phyloP scores from a whole-genome alignment of 495 filamentous ascomycete species.

The Letharia lupina region DNA sequence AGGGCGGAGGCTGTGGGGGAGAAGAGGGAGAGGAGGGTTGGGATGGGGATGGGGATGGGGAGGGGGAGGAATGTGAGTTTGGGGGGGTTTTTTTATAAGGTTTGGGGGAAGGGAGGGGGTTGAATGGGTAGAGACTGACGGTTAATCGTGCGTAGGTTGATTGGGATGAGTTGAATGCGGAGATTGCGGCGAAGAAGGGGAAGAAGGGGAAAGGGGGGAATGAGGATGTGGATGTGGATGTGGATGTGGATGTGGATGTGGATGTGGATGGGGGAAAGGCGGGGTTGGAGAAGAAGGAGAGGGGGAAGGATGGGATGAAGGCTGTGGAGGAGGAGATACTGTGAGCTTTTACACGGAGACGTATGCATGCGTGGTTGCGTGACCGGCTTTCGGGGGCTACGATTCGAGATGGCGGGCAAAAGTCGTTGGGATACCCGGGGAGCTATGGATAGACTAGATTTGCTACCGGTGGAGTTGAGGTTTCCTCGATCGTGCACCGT shows the following conservation, averaged over 20 bases:
- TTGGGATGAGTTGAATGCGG: conserved; percentile 52
- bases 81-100: background rate
- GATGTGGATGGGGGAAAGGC: background rate
- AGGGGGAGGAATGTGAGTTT: conserved; percentile 33
- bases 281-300: background rate
- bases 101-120: background rate
- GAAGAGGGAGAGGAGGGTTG: conserved; percentile 58
- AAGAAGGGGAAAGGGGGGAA: conserved; percentile 17
- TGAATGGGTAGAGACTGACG: background rate
- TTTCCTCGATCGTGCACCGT: background rate
- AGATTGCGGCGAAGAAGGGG: conserved; percentile 24
- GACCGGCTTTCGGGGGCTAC: background rate
- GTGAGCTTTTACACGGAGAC: background rate
- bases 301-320: background rate
- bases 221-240: conserved; percentile 27
- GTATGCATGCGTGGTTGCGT: background rate
- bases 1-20: conserved; percentile 63
- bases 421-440: background rate
- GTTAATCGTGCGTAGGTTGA: conserved; percentile 20
- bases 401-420: background rate
- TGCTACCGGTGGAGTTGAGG: background rate
- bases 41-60: conserved; percentile 12
- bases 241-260: conserved; percentile 20
- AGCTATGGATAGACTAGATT: background rate
- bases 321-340: background rate